Base-by-base conservation (phyloP, 1,284 basidiomycete genomes). In the Melampsora occidentalis region DNA sequence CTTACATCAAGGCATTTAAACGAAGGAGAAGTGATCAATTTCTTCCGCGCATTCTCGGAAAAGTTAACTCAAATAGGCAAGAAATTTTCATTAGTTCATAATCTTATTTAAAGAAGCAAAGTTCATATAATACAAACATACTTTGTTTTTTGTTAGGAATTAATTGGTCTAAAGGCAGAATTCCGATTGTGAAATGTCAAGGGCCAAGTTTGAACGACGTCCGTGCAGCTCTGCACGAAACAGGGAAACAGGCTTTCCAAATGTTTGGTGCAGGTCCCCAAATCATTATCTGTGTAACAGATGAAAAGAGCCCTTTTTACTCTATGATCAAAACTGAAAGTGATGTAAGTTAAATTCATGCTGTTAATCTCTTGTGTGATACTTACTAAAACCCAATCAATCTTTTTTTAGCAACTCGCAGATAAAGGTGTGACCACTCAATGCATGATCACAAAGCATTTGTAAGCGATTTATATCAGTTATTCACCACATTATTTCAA, bases 361-460 rank as follows among this genome's bases (percentile, higher is more conserved):
- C 53, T 59, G 14, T 9, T 59, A 2, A 59, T n/a, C 28, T 20
- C 1, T 5, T 4, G 28, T 6, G 5, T 35, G 28, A 16, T 63
- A 6, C 5, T 35, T 63, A 28, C 62, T 57, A 28, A 63, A 35
- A 35, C 1, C 25, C 12, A 14, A 7, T 18, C n/a, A 48, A 7
- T 53, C 5, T 49, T 28, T 35, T 3, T 35, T 42, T 42, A 75
- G 71, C n/a, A 35, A 33, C 64, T 75, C 62, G 63, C 71, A 42
- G 64, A 28, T 20, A 53, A 63, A 5, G 65, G 65, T 39, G 71
- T 75, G 2, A 75, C 71, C 35, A 75, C 71, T 20, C 71, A 75
- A 42, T 75, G 71, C 65, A 75, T 75, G 71, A 53, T 75, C 20
- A 18, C 59, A 16, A 75, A 75, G 53, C 71, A 75, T 62, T 14